These are phyloP conservation scores for Holtermanniella nyarrowii DNA, from an alignment of 768 basidiomycete genomes.

Conservation along the genomic window DNA sequence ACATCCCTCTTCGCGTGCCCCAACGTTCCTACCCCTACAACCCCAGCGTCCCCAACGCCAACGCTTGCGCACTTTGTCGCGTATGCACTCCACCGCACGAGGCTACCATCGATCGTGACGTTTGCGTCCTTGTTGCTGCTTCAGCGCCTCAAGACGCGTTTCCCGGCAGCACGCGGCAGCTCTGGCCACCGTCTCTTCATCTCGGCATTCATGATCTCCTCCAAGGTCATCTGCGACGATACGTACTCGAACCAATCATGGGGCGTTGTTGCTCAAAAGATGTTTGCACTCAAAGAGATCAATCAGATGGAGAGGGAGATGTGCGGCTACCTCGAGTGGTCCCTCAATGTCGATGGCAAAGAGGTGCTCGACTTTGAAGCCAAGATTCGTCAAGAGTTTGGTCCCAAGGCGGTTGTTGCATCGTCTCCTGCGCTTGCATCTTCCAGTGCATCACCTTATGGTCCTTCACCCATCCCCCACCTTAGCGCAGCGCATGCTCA, in stretches of 20 bases:
- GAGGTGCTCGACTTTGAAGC: constrained; percentile 41
- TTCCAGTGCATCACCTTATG: constrained; percentile 1
- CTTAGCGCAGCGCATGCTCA: constrained; percentile 6
- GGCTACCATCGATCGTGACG: constrained; percentile 58
- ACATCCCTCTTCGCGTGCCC: constrained; percentile 79
- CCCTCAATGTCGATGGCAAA: constrained; percentile 40
- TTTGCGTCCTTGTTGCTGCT: constrained; percentile 63
- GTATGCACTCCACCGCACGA: constrained; percentile 75
- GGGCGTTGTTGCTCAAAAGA: constrained; percentile 78
- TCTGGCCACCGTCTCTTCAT: constrained; percentile 84
- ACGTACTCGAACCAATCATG: constrained; percentile 90
- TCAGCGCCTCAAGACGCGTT: constrained; percentile 77
- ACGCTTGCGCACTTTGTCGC: constrained; percentile 69
- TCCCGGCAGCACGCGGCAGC: constrained; percentile 79
- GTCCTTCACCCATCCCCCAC: not conserved
- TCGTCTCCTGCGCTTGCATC: constrained; percentile 11
- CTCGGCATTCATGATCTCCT: constrained; percentile 84
- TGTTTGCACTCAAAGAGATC: constrained; percentile 76
- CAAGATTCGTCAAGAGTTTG: constrained; percentile 39
- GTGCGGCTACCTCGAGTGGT: constrained; percentile 86
- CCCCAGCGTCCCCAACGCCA: constrained; percentile 50
- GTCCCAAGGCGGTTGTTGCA: constrained; percentile 22
- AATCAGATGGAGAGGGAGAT: constrained; percentile 97
- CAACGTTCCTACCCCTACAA: constrained; percentile 54
- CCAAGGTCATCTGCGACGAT: constrained; percentile 87